phyloP scores from a whole-genome alignment of 768 basidiomycete species.

The Serendipita sp. region DNA sequence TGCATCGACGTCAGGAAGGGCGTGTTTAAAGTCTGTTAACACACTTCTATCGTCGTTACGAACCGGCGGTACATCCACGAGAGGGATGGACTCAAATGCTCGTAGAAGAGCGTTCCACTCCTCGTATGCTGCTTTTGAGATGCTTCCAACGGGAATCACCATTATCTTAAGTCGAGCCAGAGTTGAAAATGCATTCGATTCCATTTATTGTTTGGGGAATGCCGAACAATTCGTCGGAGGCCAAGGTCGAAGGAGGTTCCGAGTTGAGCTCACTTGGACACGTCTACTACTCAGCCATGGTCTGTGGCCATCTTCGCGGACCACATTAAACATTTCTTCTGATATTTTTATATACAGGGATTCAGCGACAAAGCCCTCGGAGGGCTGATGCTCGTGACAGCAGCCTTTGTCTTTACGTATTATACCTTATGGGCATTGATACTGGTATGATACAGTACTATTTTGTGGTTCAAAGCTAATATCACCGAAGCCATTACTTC shows the following conservation, averaged over 20 bases:
- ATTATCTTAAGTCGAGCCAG: slow-evolving; percentile 76
- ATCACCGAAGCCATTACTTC: not conserved
- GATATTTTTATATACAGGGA: slow-evolving; percentile 29
- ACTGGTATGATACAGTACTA: slow-evolving; percentile 36
- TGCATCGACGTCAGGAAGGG: not conserved
- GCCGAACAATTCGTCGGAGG: not conserved
- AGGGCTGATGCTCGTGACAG: slow-evolving; percentile 60
- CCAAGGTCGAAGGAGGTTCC: not conserved
- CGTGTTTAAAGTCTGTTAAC: slow-evolving; percentile 12
- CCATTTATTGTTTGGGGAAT: slow-evolving; percentile 9
- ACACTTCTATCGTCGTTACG: slow-evolving; percentile 60
- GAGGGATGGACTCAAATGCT: slow-evolving; percentile 52
- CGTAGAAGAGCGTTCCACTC: slow-evolving; percentile 59
- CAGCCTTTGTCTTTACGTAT: slow-evolving; percentile 64
- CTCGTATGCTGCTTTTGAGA: slow-evolving; percentile 53
- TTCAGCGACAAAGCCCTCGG: slow-evolving; percentile 70
- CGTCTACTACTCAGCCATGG: slow-evolving; percentile 8
- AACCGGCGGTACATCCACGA: slow-evolving; percentile 72
- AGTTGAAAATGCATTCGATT: slow-evolving; percentile 42
- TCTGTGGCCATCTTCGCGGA: not conserved
- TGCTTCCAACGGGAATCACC: slow-evolving; percentile 69
- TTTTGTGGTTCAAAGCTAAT: not conserved
- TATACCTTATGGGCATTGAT: slow-evolving; percentile 88
- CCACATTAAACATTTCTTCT: not conserved
- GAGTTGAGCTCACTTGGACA: not conserved